Percentiles rank a stretch among this genome's conserved stretches.
These are phyloP conservation scores for Rhynchosporium agropyri DNA, from an alignment of 2,329 filamentous ascomycete genomes.

Conservation along the genomic window DNA sequence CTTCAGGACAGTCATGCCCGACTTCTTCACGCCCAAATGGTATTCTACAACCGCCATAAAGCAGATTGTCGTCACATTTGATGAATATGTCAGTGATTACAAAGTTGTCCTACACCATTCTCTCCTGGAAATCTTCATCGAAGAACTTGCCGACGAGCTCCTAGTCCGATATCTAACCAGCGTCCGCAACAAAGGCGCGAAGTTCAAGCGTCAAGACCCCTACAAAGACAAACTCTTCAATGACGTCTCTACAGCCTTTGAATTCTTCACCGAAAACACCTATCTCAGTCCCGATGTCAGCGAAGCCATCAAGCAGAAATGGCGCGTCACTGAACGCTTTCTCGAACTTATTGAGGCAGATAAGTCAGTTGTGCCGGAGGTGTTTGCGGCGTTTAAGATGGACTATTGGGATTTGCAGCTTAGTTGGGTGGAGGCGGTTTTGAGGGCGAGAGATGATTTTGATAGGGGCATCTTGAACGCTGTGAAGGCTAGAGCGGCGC, in stretches of 20 bases:
- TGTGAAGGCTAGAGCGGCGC: constrained; percentile 86
- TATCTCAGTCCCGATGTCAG: constrained; percentile 67
- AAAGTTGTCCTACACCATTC: constrained; percentile 80
- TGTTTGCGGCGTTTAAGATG: constrained; percentile 81
- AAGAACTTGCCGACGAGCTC: constrained; percentile 90
- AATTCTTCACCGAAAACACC: constrained; percentile 73
- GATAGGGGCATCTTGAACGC: constrained; percentile 85
- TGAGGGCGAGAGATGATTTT: constrained; percentile 88
- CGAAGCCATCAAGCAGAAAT: constrained; percentile 81
- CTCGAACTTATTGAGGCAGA: constrained; percentile 78
- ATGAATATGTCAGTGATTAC: constrained; percentile 93
- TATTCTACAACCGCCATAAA: constrained; percentile 86
- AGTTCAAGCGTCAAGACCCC: constrained; percentile 83
- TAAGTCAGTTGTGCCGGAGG: constrained; percentile 69
- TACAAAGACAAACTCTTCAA: constrained; percentile 93
- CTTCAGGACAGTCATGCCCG: constrained; percentile 78
- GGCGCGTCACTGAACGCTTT: constrained; percentile 87
- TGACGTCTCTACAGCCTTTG: constrained; percentile 87
- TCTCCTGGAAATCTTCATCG: constrained; percentile 86
- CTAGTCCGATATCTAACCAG: constrained; percentile 81
- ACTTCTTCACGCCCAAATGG: constrained; percentile 92
- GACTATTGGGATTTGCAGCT: constrained; percentile 94
- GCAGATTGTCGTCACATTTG: constrained; percentile 91
- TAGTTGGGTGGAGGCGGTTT: constrained; percentile 90
- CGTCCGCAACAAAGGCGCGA: constrained; percentile 87